Evolutionary conservation across 495 filamentous ascomycete genomes (phyloP).

Genomic region (Podospora bellae-mahoneyi): DNA sequence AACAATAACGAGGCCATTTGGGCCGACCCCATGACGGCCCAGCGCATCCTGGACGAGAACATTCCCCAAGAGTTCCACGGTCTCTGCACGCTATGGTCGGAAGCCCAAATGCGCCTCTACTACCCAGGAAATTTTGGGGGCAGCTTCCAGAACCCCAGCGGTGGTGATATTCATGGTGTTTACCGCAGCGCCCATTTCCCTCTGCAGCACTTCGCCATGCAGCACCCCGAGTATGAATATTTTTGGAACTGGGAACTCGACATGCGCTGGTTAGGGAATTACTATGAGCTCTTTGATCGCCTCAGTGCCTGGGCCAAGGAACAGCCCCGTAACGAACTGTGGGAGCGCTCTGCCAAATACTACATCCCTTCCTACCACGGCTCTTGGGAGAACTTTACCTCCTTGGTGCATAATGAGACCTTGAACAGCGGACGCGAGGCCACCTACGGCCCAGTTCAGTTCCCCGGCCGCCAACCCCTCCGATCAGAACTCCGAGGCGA

Average conservation of each 20-base stretch:
- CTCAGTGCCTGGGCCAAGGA: conserved; percentile 68
- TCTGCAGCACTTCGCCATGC: conserved; percentile 85
- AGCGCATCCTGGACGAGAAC: conserved; percentile 58
- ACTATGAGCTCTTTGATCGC: conserved; percentile 84
- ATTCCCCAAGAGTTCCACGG: conserved; percentile 87
- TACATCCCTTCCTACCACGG: conserved; percentile 87
- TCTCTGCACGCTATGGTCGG: conserved; percentile 88
- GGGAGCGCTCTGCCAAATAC: conserved; percentile 88
- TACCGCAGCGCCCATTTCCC: conserved; percentile 90
- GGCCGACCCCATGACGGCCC: conserved; percentile 54
- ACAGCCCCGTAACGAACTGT: conserved; percentile 79
- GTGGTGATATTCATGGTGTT: conserved; percentile 75
- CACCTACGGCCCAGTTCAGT: conserved; percentile 74
- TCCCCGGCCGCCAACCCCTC: conserved; percentile 53
- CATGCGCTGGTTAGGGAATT: conserved; percentile 85
- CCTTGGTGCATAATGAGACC: conserved; percentile 44
- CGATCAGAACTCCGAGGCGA: conserved; percentile 62
- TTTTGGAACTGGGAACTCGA: conserved; percentile 99
- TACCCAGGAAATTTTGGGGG: conserved; percentile 75
- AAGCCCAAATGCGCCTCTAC: conserved; percentile 80
- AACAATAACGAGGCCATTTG: conserved; percentile 63
- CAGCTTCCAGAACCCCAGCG: conserved; percentile 54
- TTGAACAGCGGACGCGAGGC: conserved; percentile 58
- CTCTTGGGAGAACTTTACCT: conserved; percentile 79
- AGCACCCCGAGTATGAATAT: conserved; percentile 86